These are phyloP conservation scores for Tricholoma sp. DNA, from an alignment of 768 basidiomycete genomes.

Conservation along the genomic window DNA sequence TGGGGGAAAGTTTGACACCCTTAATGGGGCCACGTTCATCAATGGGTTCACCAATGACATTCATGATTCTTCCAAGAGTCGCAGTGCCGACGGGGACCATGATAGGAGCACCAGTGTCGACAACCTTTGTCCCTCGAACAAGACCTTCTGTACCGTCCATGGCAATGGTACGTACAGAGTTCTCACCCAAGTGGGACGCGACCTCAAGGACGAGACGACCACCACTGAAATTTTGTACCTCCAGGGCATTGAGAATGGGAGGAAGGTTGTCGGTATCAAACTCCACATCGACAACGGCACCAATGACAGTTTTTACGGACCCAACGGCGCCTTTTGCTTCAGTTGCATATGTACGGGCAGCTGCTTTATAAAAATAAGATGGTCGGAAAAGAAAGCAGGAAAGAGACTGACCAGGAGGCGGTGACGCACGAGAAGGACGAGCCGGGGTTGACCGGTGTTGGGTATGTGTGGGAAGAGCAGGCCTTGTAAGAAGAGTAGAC, in stretches of 20 bases:
- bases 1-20: constrained; percentile 86
- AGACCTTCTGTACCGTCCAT: constrained; percentile 99
- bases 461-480: constrained; percentile 38
- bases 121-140: constrained; percentile 94
- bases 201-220: constrained; percentile 99
- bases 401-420: constrained; percentile 46
- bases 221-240: constrained; percentile 91
- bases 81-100: constrained; percentile 92
- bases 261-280: constrained; percentile 94
- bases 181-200: constrained; percentile 97
- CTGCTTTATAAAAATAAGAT: constrained; percentile 12
- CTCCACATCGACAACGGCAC: constrained; percentile 99
- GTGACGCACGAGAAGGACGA: constrained; percentile 45
- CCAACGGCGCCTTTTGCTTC: constrained; percentile 74
- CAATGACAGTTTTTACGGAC: constrained; percentile 96
- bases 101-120: constrained; percentile 97
- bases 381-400: constrained; percentile 1
- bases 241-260: constrained; percentile 97
- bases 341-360: constrained; percentile 87
- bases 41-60: constrained; percentile 99
- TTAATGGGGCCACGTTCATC: constrained; percentile 99
- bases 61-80: constrained; percentile 99
- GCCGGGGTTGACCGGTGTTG: constrained; percentile 41
- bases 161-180: constrained; percentile 98
- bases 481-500: constrained; percentile 54